These are phyloP conservation scores for Monosporascus cannonballus DNA, from an alignment of 2,329 filamentous ascomycete genomes.

Conservation along the genomic window DNA sequence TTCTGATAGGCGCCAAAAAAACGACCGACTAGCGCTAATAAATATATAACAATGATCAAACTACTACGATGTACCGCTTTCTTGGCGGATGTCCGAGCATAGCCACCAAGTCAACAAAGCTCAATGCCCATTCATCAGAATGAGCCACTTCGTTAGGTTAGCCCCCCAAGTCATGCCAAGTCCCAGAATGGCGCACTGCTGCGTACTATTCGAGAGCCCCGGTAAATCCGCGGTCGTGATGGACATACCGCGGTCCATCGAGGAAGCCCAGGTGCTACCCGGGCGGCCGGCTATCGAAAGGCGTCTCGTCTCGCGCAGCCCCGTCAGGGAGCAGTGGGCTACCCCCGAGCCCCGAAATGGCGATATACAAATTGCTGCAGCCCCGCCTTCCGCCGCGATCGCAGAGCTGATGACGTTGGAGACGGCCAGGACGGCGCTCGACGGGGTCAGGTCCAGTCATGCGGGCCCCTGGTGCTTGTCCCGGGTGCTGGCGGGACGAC, in stretches of 20 bases:
- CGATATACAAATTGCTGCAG: slow-evolving; percentile 26
- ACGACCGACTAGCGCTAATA: too few species aligned
- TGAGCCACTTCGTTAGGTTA: too few species aligned
- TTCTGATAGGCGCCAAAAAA: too few species aligned
- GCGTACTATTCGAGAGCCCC: slow-evolving; percentile 49
- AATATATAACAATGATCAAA: too few species aligned
- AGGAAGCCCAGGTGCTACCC: slow-evolving; percentile 53
- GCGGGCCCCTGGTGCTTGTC: slow-evolving; percentile 41
- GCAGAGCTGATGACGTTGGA: slow-evolving; percentile 49
- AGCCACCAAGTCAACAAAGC: too few species aligned
- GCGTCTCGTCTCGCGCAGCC: slow-evolving; percentile 40
- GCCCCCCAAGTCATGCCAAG: too few species aligned
- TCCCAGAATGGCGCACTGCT: slow-evolving; percentile 16
- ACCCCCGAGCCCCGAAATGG: slow-evolving; percentile 49
- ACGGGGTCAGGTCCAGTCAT: slow-evolving; percentile 25
- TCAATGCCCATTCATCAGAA: background rate
- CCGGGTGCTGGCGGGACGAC: slow-evolving; percentile 21
- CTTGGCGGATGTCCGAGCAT: too few species aligned
- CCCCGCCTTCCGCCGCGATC: slow-evolving; percentile 40
- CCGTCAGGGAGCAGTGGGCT: slow-evolving; percentile 38
- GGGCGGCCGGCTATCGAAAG: slow-evolving; percentile 26
- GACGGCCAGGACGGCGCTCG: slow-evolving; percentile 37
- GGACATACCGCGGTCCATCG: slow-evolving; percentile 65
- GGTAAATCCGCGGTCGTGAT: slow-evolving; percentile 49
- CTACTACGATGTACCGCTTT: too few species aligned